Evolutionary conservation across 192 early-diverging fungal genomes (phyloP).

Genomic region (Backusella australiensis): DNA sequence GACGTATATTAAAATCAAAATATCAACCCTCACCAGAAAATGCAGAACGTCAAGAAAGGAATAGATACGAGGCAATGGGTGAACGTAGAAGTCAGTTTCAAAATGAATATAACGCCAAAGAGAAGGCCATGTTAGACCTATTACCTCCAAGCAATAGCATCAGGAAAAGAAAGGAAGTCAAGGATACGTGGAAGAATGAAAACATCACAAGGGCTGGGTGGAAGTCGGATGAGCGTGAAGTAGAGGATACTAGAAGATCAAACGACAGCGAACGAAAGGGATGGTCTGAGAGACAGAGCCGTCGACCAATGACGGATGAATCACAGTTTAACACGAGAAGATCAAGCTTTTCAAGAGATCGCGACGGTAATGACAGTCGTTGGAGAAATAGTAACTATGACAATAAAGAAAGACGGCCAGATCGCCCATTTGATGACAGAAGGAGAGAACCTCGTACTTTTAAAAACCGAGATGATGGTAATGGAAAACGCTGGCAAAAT

Average conservation of each 20-base stretch:
- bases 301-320: background rate
- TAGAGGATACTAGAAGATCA: background rate
- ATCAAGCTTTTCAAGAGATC: background rate
- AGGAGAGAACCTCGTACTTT: background rate
- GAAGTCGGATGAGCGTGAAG: background rate
- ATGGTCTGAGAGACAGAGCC: background rate
- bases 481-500: background rate
- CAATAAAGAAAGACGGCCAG: background rate
- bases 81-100: constrained; percentile 18
- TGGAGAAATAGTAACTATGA: background rate
- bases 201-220: background rate
- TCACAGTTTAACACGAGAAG: background rate
- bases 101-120: background rate
- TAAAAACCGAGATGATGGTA: background rate
- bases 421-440: background rate
- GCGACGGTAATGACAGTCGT: background rate
- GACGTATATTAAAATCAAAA: constrained; percentile 52
- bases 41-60: constrained; percentile 38
- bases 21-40: constrained; percentile 34
- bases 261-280: background rate
- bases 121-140: background rate
- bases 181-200: background rate
- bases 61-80: constrained; percentile 39
- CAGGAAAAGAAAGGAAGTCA: background rate
- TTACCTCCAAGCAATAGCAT: background rate